phyloP scores from a whole-genome alignment of 176 grass and related monocot species.

The Bothriochloa decipiens region DNA sequence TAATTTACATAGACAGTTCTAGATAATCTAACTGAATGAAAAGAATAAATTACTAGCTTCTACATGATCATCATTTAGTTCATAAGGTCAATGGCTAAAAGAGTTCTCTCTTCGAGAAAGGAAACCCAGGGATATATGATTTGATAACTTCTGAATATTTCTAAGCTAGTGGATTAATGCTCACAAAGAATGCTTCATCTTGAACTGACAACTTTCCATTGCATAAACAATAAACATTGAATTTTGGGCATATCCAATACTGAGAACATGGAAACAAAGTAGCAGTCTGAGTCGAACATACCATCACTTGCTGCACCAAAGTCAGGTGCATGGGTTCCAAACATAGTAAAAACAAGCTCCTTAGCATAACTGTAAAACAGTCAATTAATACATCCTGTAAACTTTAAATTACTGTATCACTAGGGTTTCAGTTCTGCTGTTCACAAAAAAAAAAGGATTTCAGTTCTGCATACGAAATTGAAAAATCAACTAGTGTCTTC shows the following conservation, averaged over 20 bases:
- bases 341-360: slow-evolving; percentile 84
- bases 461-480: background rate
- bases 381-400: background rate
- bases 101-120: background rate
- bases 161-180: slow-evolving; percentile 3
- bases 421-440: background rate
- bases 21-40: slow-evolving; percentile 14
- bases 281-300: slow-evolving; percentile 41
- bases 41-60: slow-evolving; percentile 9
- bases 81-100: background rate
- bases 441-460: too few relatives aligned
- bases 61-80: slow-evolving; percentile 9
- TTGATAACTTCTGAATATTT: slow-evolving; percentile 5
- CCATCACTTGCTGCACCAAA: slow-evolving; percentile 96
- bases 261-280: background rate
- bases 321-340: slow-evolving; percentile 74
- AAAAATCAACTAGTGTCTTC: background rate
- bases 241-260: slow-evolving; percentile 23
- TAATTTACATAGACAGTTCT: background rate
- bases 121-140: background rate
- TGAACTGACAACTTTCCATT: background rate
- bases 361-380: slow-evolving; percentile 80
- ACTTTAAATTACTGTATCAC: background rate
- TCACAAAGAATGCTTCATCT: background rate
- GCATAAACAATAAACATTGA: background rate